A percentile compares a stretch with the other conserved stretches of the same genome.
Conservation (phyloP, 148 eudicot species). For the Simmondsia chinensis region DNA sequence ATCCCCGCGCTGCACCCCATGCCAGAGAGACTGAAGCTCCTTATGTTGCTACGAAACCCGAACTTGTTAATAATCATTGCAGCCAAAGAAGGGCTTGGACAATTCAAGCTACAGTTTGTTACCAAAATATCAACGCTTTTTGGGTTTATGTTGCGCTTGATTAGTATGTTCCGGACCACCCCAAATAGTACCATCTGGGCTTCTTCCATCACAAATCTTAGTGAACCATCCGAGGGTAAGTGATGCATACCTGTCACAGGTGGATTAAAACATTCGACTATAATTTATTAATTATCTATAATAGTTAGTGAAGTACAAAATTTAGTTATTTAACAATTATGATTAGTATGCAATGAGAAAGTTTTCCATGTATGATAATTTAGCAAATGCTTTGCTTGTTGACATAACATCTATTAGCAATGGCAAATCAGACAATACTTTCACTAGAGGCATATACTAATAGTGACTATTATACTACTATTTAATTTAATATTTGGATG, state of each 20-base stretch:
- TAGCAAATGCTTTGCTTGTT: no score
- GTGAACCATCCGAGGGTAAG: conserved; percentile 19
- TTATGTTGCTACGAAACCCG: conserved; percentile 31
- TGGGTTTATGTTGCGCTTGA: conserved; percentile 26
- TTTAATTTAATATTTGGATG: no score
- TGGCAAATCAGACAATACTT: no score
- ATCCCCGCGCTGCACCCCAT: conserved; percentile 47
- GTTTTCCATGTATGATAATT: no score
- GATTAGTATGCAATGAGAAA: no score
- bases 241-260: conserved; percentile 11
- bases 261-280: no score
- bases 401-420: no score
- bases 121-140: conserved; percentile 27
- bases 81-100: conserved; percentile 35
- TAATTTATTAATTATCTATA: no score
- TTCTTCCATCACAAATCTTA: conserved; percentile 18
- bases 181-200: conserved; percentile 20
- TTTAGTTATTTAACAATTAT: no score
- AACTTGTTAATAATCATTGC: conserved; percentile 27
- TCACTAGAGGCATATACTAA: no score
- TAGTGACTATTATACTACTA: no score
- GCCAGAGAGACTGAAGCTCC: conserved; percentile 32
- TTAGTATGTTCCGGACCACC: conserved; percentile 15
- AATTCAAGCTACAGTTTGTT: conserved; percentile 31
- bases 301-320: no score